Conservation (phyloP, 2,329 filamentous ascomycete species). For the Penicillium sp. region DNA sequence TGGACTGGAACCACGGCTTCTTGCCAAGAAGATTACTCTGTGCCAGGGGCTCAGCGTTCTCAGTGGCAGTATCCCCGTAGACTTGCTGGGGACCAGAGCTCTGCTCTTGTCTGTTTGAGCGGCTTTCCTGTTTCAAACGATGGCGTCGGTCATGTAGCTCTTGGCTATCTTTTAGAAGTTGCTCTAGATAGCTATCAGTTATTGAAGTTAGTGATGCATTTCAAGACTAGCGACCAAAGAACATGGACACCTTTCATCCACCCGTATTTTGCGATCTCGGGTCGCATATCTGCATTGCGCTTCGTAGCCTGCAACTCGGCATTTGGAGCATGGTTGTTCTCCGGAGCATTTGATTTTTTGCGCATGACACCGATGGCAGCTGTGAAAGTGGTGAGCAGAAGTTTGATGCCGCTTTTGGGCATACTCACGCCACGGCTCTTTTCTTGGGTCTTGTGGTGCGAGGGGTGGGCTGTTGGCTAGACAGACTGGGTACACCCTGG, state of each 20-base stretch:
- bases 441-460: slow-evolving; percentile 5
- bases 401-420: neutral
- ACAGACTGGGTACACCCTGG: neutral
- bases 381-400: slow-evolving; percentile 2
- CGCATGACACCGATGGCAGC: slow-evolving; percentile 41
- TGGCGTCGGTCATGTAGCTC: slow-evolving; percentile 2
- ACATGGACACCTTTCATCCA: slow-evolving; percentile 20
- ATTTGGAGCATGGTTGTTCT: slow-evolving; percentile 40
- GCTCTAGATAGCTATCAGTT: slow-evolving; percentile 26
- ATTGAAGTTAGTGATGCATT: neutral
- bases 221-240: neutral
- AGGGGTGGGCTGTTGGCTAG: neutral
- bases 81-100: neutral
- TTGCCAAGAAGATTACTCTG: slow-evolving; percentile 5
- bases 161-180: slow-evolving; percentile 18
- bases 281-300: slow-evolving; percentile 36
- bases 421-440: slow-evolving; percentile 3
- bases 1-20: slow-evolving; percentile 29
- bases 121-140: neutral
- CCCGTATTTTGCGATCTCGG: slow-evolving; percentile 39
- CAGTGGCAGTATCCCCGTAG: neutral
- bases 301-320: slow-evolving; percentile 30
- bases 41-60: slow-evolving; percentile 14
- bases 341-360: slow-evolving; percentile 48
- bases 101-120: neutral